These are phyloP conservation scores for Colletotrichum sp. DNA, from an alignment of 2,329 filamentous ascomycete genomes.

Conservation along the genomic window DNA sequence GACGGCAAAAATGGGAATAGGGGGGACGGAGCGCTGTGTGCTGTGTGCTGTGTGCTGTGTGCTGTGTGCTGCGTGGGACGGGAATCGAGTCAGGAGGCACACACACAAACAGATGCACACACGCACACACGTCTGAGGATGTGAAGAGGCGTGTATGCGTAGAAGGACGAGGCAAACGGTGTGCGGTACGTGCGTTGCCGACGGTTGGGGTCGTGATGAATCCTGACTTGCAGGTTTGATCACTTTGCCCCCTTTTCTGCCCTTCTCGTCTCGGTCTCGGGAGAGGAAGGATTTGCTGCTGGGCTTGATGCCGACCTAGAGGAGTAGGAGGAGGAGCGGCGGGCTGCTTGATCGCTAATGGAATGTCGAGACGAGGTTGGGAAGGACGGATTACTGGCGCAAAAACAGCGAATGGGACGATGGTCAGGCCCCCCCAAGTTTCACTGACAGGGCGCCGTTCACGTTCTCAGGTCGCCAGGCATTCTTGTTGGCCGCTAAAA, in stretches of 20 bases:
- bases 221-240: neutral
- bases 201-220: neutral
- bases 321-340: neutral
- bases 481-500: constrained; percentile 1
- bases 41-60: neutral
- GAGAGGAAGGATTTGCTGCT: neutral
- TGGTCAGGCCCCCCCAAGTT: neutral
- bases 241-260: neutral
- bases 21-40: neutral
- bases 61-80: neutral
- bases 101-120: neutral
- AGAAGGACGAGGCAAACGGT: neutral
- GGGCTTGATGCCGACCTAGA: neutral
- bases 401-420: neutral
- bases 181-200: neutral
- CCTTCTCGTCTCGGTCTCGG: neutral
- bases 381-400: neutral
- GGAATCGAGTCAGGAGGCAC: neutral
- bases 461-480: neutral
- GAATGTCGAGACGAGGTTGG: constrained; percentile 17
- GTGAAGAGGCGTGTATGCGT: neutral
- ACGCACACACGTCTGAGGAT: neutral
- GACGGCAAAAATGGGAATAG: neutral
- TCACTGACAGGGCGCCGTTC: neutral
- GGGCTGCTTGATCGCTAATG: constrained; percentile 9